phyloP scores from a whole-genome alignment of 225 moss, liverwort and hornwort species.

The Physcomitrium patens region DNA sequence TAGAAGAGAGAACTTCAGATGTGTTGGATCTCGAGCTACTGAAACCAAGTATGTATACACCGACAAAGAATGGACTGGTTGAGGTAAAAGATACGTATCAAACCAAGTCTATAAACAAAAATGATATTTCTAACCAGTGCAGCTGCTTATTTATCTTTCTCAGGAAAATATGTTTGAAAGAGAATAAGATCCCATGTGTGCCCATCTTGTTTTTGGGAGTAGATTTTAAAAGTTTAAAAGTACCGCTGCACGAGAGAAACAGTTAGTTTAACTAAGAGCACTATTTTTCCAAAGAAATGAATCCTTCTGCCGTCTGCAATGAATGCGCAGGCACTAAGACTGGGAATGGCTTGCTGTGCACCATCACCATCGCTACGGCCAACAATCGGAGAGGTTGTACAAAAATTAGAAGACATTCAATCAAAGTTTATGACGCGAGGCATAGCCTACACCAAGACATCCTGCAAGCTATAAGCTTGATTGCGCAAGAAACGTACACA shows the following conservation, averaged over 20 bases:
- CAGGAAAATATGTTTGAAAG: slow-evolving; percentile 2
- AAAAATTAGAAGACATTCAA: slow-evolving; percentile 37
- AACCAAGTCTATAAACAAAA: slow-evolving; percentile 10
- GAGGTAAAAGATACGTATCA: slow-evolving; percentile 33
- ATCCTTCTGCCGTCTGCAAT: background rate
- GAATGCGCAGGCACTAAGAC: slow-evolving; percentile 34
- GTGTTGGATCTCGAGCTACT: slow-evolving; percentile 41
- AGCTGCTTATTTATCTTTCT: background rate
- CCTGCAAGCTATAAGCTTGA: background rate
- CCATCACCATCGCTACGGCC: slow-evolving; percentile 39
- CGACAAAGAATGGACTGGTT: slow-evolving; percentile 31
- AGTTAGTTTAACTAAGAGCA: background rate
- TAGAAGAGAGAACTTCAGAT: slow-evolving; percentile 28
- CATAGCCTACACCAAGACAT: background rate
- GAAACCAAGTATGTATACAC: slow-evolving; percentile 28
- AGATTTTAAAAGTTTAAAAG: background rate
- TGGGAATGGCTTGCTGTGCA: slow-evolving; percentile 47
- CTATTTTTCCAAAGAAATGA: background rate
- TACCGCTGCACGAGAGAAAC: background rate
- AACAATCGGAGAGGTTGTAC: slow-evolving; percentile 38
- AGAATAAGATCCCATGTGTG: background rate
- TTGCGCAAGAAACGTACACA: slow-evolving; percentile 1
- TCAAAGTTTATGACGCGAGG: slow-evolving; percentile 21
- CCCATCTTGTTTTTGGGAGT: background rate
- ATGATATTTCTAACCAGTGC: background rate